phyloP scores from a whole-genome alignment of 2,329 filamentous ascomycete genomes.

The Aureobasidium lini region DNA sequence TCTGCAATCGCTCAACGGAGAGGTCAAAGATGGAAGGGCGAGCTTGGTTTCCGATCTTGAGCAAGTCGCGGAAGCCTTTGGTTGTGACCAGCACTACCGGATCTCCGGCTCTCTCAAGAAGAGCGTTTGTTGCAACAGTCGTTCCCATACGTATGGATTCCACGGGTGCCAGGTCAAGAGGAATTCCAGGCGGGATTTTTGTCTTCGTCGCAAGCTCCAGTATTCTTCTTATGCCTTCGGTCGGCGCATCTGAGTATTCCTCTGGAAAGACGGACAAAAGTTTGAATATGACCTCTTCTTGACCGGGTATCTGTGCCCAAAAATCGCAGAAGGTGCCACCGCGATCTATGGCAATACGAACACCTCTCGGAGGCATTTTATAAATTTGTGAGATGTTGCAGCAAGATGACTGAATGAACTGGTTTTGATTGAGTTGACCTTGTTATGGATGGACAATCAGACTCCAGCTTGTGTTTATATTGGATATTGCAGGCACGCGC shows the following conservation, averaged over 20 bases:
- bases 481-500: too few species aligned
- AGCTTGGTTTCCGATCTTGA: slow-evolving; percentile 28
- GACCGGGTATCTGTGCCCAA: slow-evolving; percentile 18
- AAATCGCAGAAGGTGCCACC: slow-evolving; percentile 28
- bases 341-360: slow-evolving; percentile 16
- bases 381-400: too few species aligned
- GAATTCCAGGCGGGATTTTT: slow-evolving; percentile 17
- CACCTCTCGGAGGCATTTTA: too few species aligned
- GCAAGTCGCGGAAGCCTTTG: slow-evolving; percentile 25
- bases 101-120: slow-evolving; percentile 25
- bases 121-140: slow-evolving; percentile 26
- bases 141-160: slow-evolving; percentile 19
- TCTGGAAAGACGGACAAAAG: slow-evolving; percentile 25
- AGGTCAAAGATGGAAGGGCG: slow-evolving; percentile 26
- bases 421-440: too few species aligned
- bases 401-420: too few species aligned
- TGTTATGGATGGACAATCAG: too few species aligned
- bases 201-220: slow-evolving; percentile 23
- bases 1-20: slow-evolving; percentile 17
- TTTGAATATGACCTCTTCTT: slow-evolving; percentile 26
- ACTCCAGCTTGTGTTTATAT: too few species aligned
- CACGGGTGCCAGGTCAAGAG: slow-evolving; percentile 2
- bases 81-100: slow-evolving; percentile 22
- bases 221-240: slow-evolving; percentile 27
- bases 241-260: slow-evolving; percentile 28